Conservation (phyloP, 2,329 filamentous ascomycete genomes). For the Colletotrichum musicola region DNA sequence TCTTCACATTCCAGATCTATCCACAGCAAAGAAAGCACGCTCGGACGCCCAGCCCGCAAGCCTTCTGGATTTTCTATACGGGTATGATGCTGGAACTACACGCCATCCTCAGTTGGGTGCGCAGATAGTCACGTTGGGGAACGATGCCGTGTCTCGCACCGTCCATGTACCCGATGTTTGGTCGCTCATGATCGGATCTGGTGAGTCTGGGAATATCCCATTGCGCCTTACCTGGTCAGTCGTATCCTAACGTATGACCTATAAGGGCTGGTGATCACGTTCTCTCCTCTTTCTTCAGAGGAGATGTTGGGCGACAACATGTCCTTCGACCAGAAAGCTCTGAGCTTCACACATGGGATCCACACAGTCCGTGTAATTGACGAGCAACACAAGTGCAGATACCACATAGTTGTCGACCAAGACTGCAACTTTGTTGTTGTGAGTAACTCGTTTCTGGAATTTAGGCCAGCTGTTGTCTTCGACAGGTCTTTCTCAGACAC, state of each 20-base stretch:
- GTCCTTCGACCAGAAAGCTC: not conserved
- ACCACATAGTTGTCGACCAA: not conserved
- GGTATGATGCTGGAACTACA: not conserved
- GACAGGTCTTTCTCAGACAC: not conserved
- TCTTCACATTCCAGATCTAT: not conserved
- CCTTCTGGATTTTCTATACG: not conserved
- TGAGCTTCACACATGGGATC: not conserved
- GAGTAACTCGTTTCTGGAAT: not conserved
- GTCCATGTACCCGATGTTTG: not conserved
- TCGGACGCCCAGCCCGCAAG: not conserved
- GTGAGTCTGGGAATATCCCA: not conserved
- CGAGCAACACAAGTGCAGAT: not conserved
- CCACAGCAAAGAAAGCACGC: not conserved
- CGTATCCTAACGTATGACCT: not conserved
- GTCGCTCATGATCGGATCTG: not conserved
- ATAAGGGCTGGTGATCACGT: not conserved
- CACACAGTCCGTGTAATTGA: not conserved
- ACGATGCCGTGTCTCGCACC: not conserved
- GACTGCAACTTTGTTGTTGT: not conserved
- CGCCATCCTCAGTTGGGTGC: not conserved
- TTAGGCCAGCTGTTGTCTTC: not conserved
- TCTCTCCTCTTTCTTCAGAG: not conserved
- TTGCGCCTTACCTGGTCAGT: not conserved
- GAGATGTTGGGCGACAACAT: not conserved
- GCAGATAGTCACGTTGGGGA: not conserved